Evolutionary conservation across 805 yeast species (phyloP).

Genomic region (Candida caryicola): DNA sequence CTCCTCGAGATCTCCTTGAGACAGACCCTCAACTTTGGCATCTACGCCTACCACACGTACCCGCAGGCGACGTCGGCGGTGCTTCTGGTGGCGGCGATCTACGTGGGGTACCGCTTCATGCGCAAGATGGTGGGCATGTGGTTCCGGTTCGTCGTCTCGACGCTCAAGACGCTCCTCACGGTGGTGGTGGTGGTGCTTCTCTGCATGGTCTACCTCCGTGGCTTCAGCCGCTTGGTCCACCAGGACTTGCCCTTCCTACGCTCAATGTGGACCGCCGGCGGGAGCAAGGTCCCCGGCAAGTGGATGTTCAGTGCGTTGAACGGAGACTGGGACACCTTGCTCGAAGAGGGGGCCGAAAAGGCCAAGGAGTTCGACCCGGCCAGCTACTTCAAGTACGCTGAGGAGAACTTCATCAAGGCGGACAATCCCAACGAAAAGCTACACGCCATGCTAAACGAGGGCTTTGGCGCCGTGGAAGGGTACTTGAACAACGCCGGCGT

Average conservation of each 20-base stretch:
- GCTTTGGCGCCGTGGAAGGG: slow-evolving; percentile 1
- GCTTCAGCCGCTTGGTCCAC: slow-evolving; percentile 18
- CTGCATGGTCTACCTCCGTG: slow-evolving; percentile 20
- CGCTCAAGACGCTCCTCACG: slow-evolving; percentile 17
- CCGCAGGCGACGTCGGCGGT: slow-evolving; percentile 19
- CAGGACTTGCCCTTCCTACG: slow-evolving; percentile 14
- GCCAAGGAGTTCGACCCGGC: slow-evolving; percentile 2
- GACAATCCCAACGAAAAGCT: slow-evolving; percentile 2
- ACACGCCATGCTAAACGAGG: slow-evolving; percentile 3
- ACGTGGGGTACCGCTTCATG: slow-evolving; percentile 17
- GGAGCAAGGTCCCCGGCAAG: background rate
- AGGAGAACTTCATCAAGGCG: slow-evolving; percentile 3
- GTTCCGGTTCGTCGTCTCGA: slow-evolving; percentile 17
- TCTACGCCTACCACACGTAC: slow-evolving; percentile 13
- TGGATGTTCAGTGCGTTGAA: background rate
- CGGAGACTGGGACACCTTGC: background rate
- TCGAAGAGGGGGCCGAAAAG: slow-evolving; percentile 1
- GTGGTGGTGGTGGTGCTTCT: slow-evolving; percentile 13
- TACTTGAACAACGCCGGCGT: slow-evolving; percentile 5
- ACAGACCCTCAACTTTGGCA: slow-evolving; percentile 10
- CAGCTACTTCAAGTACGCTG: slow-evolving; percentile 9
- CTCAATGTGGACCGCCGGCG: background rate
- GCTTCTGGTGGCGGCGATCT: slow-evolving; percentile 13
- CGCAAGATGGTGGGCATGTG: slow-evolving; percentile 18
- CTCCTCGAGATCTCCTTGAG: slow-evolving; percentile 13